These are phyloP conservation scores for Crithidia acanthocephali DNA, from an alignment of 208 protist genomes.

Conservation along the genomic window DNA sequence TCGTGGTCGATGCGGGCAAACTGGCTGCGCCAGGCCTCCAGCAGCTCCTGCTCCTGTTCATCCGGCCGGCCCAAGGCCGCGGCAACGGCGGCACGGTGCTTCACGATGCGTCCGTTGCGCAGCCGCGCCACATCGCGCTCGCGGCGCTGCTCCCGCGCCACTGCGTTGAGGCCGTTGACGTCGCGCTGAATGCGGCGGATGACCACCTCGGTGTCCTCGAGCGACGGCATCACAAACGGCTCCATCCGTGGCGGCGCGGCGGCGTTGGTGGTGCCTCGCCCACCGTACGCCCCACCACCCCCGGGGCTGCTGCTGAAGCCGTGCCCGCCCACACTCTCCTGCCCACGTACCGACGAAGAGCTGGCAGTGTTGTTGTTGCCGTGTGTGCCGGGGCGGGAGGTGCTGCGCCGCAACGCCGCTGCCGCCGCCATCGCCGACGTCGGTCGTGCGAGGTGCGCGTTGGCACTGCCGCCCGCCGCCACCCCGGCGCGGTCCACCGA, in stretches of 20 bases:
- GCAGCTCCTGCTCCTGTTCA: slow-evolving; percentile 48
- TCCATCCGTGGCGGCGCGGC: slow-evolving; percentile 17
- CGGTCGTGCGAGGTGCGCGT: background rate
- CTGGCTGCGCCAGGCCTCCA: slow-evolving; percentile 55
- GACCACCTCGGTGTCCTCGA: slow-evolving; percentile 56
- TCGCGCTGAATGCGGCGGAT: slow-evolving; percentile 84
- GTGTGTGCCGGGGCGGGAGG: slow-evolving; percentile 11
- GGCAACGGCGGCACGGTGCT: slow-evolving; percentile 25
- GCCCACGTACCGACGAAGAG: background rate
- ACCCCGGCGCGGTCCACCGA: slow-evolving; percentile 1
- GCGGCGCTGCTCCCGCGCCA: slow-evolving; percentile 68
- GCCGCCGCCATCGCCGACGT: slow-evolving; percentile 20
- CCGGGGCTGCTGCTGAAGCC: background rate
- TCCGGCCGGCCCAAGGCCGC: slow-evolving; percentile 34
- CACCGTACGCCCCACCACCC: background rate
- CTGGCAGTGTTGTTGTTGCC: background rate
- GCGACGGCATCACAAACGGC: slow-evolving; percentile 74
- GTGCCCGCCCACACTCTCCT: background rate
- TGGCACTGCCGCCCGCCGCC: background rate
- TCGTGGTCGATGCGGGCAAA: slow-evolving; percentile 47
- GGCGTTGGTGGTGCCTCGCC: background rate
- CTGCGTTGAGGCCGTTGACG: slow-evolving; percentile 82
- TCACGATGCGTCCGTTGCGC: slow-evolving; percentile 23
- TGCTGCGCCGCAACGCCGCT: slow-evolving; percentile 20
- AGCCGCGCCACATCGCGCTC: slow-evolving; percentile 42